A percentile compares a stretch with the other conserved stretches of the same genome.
Evolutionary conservation across 2,329 filamentous ascomycete species (phyloP).

Genomic region (Cordyceps farinosa): DNA sequence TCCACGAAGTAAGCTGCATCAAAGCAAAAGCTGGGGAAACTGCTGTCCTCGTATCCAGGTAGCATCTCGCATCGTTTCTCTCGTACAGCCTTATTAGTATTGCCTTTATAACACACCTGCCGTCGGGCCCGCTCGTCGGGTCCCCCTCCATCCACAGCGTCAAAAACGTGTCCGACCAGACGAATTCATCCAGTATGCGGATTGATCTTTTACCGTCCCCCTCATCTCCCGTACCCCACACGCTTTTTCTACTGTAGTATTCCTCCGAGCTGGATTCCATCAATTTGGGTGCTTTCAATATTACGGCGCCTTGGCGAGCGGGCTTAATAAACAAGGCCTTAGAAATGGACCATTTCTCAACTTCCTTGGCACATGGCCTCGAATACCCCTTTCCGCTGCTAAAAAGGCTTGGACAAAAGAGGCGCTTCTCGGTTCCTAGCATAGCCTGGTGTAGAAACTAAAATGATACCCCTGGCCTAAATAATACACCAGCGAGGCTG

Average conservation of each 20-base stretch:
- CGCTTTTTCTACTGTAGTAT: not conserved
- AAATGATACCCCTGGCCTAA: too few species aligned
- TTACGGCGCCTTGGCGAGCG: too few species aligned
- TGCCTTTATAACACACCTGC: not conserved
- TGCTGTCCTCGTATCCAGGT: not conserved
- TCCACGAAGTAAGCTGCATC: not conserved
- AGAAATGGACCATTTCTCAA: too few species aligned
- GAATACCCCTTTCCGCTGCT: too few species aligned
- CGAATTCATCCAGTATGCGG: not conserved
- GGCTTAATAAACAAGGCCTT: too few species aligned
- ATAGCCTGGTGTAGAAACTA: too few species aligned
- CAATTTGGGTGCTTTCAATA: too few species aligned
- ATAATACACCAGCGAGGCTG: not conserved
- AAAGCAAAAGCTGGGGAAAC: too few species aligned
- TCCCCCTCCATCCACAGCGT: not conserved
- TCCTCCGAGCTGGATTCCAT: too few species aligned
- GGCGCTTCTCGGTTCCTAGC: too few species aligned
- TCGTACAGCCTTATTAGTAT: not conserved
- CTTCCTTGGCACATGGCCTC: too few species aligned
- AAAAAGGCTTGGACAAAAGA: too few species aligned
- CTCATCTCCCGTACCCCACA: not conserved
- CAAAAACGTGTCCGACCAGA: not conserved
- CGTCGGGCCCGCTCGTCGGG: not conserved
- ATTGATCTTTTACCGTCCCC: not conserved
- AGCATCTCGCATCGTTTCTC: not conserved